Conservation (phyloP, 208 protist species). For the Polymyxa betae region DNA sequence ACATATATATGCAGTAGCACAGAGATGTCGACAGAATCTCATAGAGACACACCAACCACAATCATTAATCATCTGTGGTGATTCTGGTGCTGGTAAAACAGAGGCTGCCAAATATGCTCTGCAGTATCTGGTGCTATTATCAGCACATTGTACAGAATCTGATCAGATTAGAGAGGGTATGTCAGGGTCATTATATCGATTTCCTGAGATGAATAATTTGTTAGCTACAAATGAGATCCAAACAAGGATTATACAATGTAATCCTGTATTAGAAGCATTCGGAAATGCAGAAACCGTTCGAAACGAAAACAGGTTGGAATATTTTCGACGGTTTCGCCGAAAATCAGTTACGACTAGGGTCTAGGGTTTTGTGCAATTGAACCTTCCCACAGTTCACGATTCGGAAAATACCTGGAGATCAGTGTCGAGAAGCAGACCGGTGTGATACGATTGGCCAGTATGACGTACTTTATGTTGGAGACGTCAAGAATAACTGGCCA, state of each 20-base stretch:
- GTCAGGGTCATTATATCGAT: background rate
- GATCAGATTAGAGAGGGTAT: background rate
- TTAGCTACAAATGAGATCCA: background rate
- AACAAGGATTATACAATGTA: slow-evolving; percentile 30
- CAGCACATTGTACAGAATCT: background rate
- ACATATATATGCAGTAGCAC: background rate
- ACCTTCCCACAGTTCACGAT: slow-evolving; percentile 54
- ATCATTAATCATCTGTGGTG: slow-evolving; percentile 68
- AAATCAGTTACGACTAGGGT: background rate
- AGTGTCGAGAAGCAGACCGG: slow-evolving; percentile 41
- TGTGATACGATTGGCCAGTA: slow-evolving; percentile 45
- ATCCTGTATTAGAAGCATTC: slow-evolving; percentile 73
- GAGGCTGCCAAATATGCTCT: slow-evolving; percentile 62
- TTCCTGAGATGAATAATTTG: background rate
- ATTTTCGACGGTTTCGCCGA: background rate
- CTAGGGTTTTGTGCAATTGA: too few species aligned
- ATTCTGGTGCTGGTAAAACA: slow-evolving; percentile 73
- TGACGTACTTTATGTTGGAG: slow-evolving; percentile 72
- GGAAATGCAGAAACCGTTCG: slow-evolving; percentile 64
- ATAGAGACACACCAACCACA: background rate
- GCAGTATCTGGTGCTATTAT: background rate
- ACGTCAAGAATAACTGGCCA: slow-evolving; percentile 68
- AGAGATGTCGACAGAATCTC: background rate
- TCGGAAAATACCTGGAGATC: slow-evolving; percentile 71
- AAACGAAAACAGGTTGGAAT: slow-evolving; percentile 56